A percentile compares a stretch with the other conserved stretches of the same genome.
These are phyloP conservation scores for Stylonectria norvegica DNA, from an alignment of 2,329 filamentous ascomycete genomes.

Conservation along the genomic window DNA sequence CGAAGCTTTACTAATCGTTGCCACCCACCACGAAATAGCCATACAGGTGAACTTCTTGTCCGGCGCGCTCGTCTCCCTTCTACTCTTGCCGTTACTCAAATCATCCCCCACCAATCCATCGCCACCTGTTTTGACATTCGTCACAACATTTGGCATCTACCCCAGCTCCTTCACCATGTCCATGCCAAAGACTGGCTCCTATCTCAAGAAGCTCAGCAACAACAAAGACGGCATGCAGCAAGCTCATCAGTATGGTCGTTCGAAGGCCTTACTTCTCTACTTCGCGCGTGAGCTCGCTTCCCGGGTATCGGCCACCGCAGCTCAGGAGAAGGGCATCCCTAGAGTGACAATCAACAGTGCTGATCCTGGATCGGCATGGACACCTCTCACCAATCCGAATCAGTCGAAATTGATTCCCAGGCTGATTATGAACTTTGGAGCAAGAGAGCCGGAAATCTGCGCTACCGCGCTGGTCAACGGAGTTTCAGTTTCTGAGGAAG, in stretches of 20 bases:
- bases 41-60: conserved; percentile 38
- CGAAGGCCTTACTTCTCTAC: conserved; percentile 36
- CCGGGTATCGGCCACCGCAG: conserved; percentile 20
- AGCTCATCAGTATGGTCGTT: conserved; percentile 37
- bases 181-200: conserved; percentile 31
- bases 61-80: conserved; percentile 32
- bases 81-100: conserved; percentile 33
- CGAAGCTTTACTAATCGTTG: conserved; percentile 2
- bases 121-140: conserved; percentile 37
- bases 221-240: conserved; percentile 36
- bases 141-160: conserved; percentile 38
- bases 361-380: conserved; percentile 38
- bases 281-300: conserved; percentile 35
- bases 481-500: conserved; percentile 29
- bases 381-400: conserved; percentile 35
- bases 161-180: conserved; percentile 37
- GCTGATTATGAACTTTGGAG: conserved; percentile 37
- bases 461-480: conserved; percentile 38
- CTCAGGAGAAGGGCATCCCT: conserved; percentile 14
- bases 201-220: conserved; percentile 34
- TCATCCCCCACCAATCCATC: conserved; percentile 30
- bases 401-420: conserved; percentile 35
- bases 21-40: conserved; percentile 17
- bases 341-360: conserved; percentile 38
- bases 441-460: conserved; percentile 33